These are phyloP conservation scores for Teratosphaeria destructans DNA, from an alignment of 2,329 filamentous ascomycete species.

Conservation along the genomic window DNA sequence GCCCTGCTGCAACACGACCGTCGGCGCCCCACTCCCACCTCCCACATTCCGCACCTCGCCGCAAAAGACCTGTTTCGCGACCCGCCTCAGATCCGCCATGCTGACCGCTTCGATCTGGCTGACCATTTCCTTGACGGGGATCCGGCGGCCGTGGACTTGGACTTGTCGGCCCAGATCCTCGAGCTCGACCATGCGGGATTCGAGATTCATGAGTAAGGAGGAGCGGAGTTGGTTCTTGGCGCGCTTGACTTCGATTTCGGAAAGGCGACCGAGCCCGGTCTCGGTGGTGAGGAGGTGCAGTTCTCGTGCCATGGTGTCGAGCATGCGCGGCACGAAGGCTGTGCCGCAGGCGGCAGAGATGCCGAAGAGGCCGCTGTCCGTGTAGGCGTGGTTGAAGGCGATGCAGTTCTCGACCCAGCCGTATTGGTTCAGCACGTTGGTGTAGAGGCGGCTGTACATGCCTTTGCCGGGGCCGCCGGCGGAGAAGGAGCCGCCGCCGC, in stretches of 20 bases:
- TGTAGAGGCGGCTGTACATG: conserved; percentile 97
- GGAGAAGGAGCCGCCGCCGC: conserved; percentile 91
- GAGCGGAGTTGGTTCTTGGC: conserved; percentile 95
- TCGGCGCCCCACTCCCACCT: conserved; percentile 74
- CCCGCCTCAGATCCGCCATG: conserved; percentile 67
- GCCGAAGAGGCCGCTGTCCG: conserved; percentile 88
- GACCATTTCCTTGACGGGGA: conserved; percentile 91
- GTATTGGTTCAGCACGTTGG: conserved; percentile 93
- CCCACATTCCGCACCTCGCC: conserved; percentile 68
- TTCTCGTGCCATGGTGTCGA: conserved; percentile 91
- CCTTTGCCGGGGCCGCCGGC: conserved; percentile 95
- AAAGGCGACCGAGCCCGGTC: conserved; percentile 61
- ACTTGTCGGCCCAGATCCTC: conserved; percentile 92
- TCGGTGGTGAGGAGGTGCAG: conserved; percentile 68
- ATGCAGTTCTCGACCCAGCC: conserved; percentile 95
- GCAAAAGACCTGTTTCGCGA: conserved; percentile 67
- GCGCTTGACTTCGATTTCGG: conserved; percentile 68
- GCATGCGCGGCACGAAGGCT: conserved; percentile 66
- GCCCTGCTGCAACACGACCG: conserved; percentile 88
- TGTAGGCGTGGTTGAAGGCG: conserved; percentile 96
- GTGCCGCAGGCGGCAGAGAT: conserved; percentile 82
- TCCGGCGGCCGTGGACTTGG: conserved; percentile 88
- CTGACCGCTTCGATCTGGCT: conserved; percentile 72
- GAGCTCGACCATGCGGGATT: conserved; percentile 92
- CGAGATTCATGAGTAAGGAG: conserved; percentile 90